Conservation (phyloP, 345 rosid genomes). For the Fremontodendron californicum region DNA sequence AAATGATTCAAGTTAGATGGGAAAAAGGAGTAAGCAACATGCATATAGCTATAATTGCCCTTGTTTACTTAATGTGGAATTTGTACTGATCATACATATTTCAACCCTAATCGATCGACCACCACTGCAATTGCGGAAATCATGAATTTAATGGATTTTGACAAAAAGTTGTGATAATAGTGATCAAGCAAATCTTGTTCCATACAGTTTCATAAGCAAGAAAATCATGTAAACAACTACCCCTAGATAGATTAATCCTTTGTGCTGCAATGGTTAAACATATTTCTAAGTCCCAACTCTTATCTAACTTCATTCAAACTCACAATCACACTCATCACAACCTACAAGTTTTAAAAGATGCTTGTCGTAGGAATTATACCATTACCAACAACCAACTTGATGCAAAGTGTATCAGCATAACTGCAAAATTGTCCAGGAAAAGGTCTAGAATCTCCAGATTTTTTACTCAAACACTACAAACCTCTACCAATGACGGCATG, state of each 20-base stretch:
- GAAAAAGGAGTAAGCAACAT: no score
- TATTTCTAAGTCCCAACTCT: no score
- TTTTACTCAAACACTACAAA: background rate
- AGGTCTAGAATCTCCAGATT: background rate
- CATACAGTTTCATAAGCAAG: background rate
- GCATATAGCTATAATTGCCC: background rate
- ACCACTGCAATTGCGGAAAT: background rate
- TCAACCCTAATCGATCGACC: background rate
- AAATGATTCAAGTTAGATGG: background rate
- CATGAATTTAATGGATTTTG: no score
- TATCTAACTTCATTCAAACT: no score
- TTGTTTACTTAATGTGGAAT: background rate
- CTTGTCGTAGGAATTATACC: no score
- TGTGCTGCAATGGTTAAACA: no score
- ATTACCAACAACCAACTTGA: no score
- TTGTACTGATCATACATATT: no score
- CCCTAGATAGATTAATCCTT: background rate
- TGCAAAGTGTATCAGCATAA: background rate
- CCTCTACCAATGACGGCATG: background rate
- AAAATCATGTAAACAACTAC: background rate
- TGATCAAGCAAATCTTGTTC: background rate
- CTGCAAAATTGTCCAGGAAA: background rate
- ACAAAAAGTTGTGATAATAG: no score
- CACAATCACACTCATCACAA: no score
- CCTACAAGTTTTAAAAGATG: no score